Evolutionary conservation across 139 green algal species (phyloP).

Genomic region (Mesostigma viride): DNA sequence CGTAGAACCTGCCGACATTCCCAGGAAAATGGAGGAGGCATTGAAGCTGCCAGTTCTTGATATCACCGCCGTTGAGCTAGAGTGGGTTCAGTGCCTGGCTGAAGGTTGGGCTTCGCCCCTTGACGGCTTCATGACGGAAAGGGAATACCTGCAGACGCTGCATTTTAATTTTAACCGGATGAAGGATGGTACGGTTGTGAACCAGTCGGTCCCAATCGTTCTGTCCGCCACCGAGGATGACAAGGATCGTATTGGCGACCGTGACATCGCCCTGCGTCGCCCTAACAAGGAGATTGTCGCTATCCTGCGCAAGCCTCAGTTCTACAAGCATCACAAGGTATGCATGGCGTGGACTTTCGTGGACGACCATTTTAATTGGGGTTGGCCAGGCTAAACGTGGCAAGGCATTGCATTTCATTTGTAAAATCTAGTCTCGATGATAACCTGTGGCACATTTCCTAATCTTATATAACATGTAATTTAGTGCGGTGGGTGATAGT

Average conservation of each 20-base stretch:
- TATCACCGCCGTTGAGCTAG: too few relatives aligned
- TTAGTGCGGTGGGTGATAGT: too few relatives aligned
- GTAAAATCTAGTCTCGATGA: too few relatives aligned
- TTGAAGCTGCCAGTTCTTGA: too few relatives aligned
- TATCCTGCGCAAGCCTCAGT: constrained; percentile 21
- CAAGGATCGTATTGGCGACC: constrained; percentile 18
- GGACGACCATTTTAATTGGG: too few relatives aligned
- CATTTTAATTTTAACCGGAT: constrained; percentile 25
- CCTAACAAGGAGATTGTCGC: constrained; percentile 20
- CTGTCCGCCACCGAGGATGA: constrained; percentile 22
- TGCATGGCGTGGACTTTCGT: too few relatives aligned
- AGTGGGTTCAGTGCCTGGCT: constrained; percentile 22
- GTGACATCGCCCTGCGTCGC: constrained; percentile 7
- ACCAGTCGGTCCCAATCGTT: constrained; percentile 23
- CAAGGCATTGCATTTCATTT: too few relatives aligned
- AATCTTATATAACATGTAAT: too few relatives aligned
- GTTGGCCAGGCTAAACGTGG: too few relatives aligned
- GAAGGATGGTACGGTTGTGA: constrained; percentile 21
- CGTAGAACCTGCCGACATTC: too few relatives aligned
- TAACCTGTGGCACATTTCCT: too few relatives aligned
- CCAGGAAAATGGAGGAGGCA: too few relatives aligned
- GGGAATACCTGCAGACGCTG: constrained; percentile 25
- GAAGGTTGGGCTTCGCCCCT: constrained; percentile 27
- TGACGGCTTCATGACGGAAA: constrained; percentile 20
- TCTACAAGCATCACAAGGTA: constrained; percentile 28